phyloP scores from a whole-genome alignment of 306 rosid genomes.

The Prosopis cineraria region DNA sequence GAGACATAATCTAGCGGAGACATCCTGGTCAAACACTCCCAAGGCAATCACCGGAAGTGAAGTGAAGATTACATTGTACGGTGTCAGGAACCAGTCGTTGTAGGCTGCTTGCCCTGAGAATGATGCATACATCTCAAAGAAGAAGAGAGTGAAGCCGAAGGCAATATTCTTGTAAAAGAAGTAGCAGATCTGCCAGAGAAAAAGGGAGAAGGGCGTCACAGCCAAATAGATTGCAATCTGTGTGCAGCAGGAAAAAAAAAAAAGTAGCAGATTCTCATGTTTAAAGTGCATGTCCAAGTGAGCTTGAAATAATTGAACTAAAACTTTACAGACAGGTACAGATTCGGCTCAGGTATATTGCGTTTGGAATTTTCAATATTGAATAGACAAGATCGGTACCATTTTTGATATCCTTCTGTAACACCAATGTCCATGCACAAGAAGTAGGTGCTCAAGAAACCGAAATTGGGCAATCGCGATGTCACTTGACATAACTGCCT shows the following conservation, averaged over 20 bases:
- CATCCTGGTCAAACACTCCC: conserved; percentile 92
- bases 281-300: not conserved
- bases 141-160: conserved; percentile 82
- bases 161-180: conserved; percentile 94
- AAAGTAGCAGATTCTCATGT: conserved; percentile 17
- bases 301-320: not conserved
- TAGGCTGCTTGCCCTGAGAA: conserved; percentile 81
- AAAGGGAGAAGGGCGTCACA: not conserved
- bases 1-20: conserved; percentile 72
- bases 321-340: conserved; percentile 26
- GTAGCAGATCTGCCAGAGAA: conserved; percentile 76
- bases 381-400: conserved; percentile 45
- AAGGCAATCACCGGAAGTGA: conserved; percentile 94
- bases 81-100: conserved; percentile 83
- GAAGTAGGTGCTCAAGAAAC: conserved; percentile 84
- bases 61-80: conserved; percentile 85
- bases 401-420: conserved; percentile 91
- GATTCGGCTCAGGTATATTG: not conserved
- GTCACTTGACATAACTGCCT: conserved; percentile 99
- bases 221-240: not conserved
- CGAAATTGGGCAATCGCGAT: conserved; percentile 90
- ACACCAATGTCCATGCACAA: conserved; percentile 99
- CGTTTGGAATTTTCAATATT: not conserved
- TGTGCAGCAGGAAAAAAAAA: not conserved
- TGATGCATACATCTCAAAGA: conserved; percentile 72